A percentile compares a stretch with the other conserved stretches of the same genome.
phyloP scores from a whole-genome alignment of 139 green algal species.

The Yamagishiella unicocca region DNA sequence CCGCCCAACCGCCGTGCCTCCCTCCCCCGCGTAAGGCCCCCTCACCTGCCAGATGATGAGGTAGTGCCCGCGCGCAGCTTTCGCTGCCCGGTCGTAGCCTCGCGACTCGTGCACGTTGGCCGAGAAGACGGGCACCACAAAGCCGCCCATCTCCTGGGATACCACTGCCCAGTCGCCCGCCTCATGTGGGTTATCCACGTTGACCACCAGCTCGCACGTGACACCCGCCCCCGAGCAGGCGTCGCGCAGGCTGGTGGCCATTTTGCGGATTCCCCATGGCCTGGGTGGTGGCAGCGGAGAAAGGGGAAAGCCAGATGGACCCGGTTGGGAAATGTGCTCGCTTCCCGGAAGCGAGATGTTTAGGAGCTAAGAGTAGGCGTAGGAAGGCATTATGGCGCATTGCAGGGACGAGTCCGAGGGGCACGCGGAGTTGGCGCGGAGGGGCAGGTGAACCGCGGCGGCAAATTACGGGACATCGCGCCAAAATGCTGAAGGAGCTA shows the following conservation, averaged over 20 bases:
- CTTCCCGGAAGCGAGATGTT: no score
- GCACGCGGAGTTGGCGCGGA: no score
- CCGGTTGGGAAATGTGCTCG: no score
- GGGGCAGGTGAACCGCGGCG: no score
- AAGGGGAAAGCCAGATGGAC: not conserved
- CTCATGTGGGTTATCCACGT: constrained; percentile 55
- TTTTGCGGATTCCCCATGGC: not conserved
- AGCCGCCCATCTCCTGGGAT: not conserved
- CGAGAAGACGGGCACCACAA: constrained; percentile 44
- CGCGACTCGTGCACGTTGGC: constrained; percentile 53
- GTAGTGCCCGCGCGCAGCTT: not conserved
- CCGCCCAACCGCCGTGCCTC: not conserved
- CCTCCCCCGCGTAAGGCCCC: not conserved
- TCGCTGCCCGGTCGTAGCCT: constrained; percentile 50
- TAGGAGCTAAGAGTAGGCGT: no score
- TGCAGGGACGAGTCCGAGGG: no score
- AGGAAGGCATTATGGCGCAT: no score
- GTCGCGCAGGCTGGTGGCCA: not conserved
- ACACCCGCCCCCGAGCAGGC: not conserved
- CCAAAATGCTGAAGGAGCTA: no score
- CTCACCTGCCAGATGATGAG: constrained; percentile 43
- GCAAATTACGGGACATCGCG: no score
- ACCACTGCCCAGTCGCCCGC: not conserved
- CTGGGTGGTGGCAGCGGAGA: not conserved
- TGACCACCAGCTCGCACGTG: constrained; percentile 50